Conservation (phyloP, 164 flowering plant genomes). For the Aristolochia fimbriata region DNA sequence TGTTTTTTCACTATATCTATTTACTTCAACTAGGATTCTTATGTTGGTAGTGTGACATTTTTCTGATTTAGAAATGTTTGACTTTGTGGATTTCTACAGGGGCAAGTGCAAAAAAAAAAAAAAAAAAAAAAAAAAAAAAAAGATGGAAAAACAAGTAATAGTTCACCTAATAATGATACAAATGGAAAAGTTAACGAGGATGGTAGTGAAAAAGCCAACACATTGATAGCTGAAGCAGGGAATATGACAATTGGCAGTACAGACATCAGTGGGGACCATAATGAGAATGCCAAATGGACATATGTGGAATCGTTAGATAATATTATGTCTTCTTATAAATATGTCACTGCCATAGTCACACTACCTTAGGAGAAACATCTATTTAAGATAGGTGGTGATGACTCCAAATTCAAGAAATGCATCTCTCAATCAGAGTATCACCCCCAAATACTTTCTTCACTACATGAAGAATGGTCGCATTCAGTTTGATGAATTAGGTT, state of each 20-base stretch:
- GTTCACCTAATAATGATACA: neutral
- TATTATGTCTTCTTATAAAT: constrained; percentile 1
- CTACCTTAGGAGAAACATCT: constrained; percentile 47
- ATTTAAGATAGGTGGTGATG: constrained; percentile 40
- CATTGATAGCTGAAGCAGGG: no score
- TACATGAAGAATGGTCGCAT: no score
- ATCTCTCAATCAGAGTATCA: no score
- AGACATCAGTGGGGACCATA: neutral
- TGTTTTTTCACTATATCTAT: neutral
- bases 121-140: neutral
- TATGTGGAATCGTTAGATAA: neutral
- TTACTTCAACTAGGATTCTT: neutral
- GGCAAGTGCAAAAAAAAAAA: neutral
- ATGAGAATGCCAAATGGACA: neutral
- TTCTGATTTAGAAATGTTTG: neutral
- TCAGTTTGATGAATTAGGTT: no score
- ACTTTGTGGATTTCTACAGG: neutral
- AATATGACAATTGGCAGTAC: no score
- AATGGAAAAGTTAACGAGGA: no score
- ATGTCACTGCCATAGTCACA: constrained; percentile 15
- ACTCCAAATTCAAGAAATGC: no score
- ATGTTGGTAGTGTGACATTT: neutral
- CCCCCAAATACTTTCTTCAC: no score
- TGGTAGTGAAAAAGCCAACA: no score
- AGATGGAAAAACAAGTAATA: neutral